Evolutionary conservation across 2,329 filamentous ascomycete genomes (phyloP), one percentile per base, ranked within the genome.

Genomic region (Colletotrichum sp.): DNA sequence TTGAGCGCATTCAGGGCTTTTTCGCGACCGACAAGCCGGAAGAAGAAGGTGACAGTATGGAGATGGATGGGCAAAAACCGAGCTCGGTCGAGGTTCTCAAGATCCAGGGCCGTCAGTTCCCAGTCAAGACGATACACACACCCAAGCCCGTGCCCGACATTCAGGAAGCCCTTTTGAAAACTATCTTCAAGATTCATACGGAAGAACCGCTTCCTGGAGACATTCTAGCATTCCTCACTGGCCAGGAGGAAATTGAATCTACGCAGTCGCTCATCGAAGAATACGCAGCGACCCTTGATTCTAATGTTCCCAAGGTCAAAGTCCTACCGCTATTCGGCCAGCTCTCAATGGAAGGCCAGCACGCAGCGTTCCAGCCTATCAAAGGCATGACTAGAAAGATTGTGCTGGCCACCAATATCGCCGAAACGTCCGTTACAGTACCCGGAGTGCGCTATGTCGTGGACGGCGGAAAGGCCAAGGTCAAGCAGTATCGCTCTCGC

Each of bases 371-470:
- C 83, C 88, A 93, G 70, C 94, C 94, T 1, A 90, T 94, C 26
- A 91, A 91, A 71, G 91, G 89, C n/a, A 90, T 89, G 71, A 97
- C 95, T 0, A 91, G 97, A 58, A 98, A 98, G 82, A 90, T 98
- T 15, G 96, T 99, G 1, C 87, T 99, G 1, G 94, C 96, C 0
- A 99, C 97, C 16, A 99, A 99, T 81, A 98, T 99, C 80, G 97
- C 97, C n/a, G 97, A 99, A 83, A 98, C 97, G 0, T 98, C 97
- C 2, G 94, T 99, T 75, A 99, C 97, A 0, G 96, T 99, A 0
- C 94, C 96, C 0, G 97, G 97, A 3, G 96, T 99, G 8, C 92
- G 95, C 6, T 97, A 94, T 79, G 96, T 99, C 12, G 90, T 99
- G 24, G 97, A 99, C 82, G 94, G 94, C 71, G 97, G 97, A 61